A percentile compares a stretch with the other conserved stretches of the same genome.
Evolutionary conservation across 192 early-diverging fungal species (phyloP).

Genomic region (Coemansia sp.): DNA sequence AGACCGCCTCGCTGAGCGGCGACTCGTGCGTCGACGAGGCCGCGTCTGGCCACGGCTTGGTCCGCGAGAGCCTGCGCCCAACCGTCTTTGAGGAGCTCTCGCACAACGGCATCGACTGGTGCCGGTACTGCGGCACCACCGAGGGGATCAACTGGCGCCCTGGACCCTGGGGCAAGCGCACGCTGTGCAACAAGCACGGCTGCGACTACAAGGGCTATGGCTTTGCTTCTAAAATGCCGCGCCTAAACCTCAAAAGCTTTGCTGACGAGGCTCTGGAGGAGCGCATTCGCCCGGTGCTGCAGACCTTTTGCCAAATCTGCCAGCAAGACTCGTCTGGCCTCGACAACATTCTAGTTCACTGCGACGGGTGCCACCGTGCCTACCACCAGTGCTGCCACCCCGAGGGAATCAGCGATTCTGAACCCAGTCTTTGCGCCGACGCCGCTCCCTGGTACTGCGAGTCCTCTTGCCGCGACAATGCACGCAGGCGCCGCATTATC

Average conservation of each 20-base stretch:
- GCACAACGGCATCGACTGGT: slow-evolving; percentile 66
- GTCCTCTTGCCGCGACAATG: slow-evolving; percentile 39
- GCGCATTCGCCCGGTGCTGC: slow-evolving; percentile 79
- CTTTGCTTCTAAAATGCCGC: slow-evolving; percentile 81
- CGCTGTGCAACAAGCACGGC: slow-evolving; percentile 93
- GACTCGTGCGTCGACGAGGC: slow-evolving; percentile 44
- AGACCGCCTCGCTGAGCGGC: slow-evolving; percentile 47
- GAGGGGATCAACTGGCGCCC: slow-evolving; percentile 86
- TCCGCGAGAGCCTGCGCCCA: slow-evolving; percentile 47
- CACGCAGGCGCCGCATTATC: slow-evolving; percentile 33
- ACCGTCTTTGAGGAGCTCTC: slow-evolving; percentile 49
- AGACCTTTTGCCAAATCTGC: slow-evolving; percentile 79
- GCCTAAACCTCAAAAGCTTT: slow-evolving; percentile 77
- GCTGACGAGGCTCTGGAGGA: slow-evolving; percentile 70
- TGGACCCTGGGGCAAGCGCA: slow-evolving; percentile 91
- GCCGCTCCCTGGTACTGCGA: slow-evolving; percentile 43
- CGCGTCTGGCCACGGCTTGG: slow-evolving; percentile 17
- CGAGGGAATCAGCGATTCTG: slow-evolving; percentile 20
- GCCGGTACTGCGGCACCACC: slow-evolving; percentile 88
- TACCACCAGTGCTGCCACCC: slow-evolving; percentile 72
- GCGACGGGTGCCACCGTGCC: slow-evolving; percentile 80
- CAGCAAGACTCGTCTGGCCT: slow-evolving; percentile 61
- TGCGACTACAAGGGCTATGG: slow-evolving; percentile 95
- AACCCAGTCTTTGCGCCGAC: neutral
- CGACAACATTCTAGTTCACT: slow-evolving; percentile 66